phyloP scores from a whole-genome alignment of 495 filamentous ascomycete genomes.

The Friedmanniomyces endolithicus region DNA sequence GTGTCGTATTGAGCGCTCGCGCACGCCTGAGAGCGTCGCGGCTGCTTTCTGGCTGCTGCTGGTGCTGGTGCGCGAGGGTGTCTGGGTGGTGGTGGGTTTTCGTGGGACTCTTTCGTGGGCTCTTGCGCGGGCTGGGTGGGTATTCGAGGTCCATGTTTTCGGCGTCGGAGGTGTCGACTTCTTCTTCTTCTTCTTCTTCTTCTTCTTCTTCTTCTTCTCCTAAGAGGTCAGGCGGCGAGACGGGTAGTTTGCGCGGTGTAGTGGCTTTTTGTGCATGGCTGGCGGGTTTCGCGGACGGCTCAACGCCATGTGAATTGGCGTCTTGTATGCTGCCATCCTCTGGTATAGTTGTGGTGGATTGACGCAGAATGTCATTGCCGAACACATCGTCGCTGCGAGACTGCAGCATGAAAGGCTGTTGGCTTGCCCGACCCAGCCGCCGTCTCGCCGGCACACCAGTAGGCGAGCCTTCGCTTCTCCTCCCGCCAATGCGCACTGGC shows the following conservation, averaged over 20 bases:
- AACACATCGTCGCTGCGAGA: constrained; percentile 13
- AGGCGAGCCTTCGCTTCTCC: constrained; percentile 8
- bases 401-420: constrained; percentile 9
- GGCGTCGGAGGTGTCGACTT: neutral
- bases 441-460: constrained; percentile 1
- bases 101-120: constrained; percentile 9
- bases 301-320: constrained; percentile 19
- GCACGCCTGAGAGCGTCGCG: neutral
- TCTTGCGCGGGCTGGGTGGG: constrained; percentile 19
- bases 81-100: neutral
- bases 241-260: constrained; percentile 8
- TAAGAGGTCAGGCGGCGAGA: constrained; percentile 16
- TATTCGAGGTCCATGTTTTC: constrained; percentile 14
- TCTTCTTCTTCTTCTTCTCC: too few relatives aligned
- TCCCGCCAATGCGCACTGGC: neutral
- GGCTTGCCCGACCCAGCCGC: neutral
- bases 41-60: constrained; percentile 13
- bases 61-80: too few relatives aligned
- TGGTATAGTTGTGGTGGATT: neutral
- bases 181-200: too few relatives aligned
- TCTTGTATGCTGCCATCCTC: neutral
- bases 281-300: neutral
- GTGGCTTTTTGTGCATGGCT: neutral
- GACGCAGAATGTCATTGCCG: neutral
- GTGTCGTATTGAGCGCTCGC: constrained; percentile 1